Base-by-base conservation (phyloP, 2,329 filamentous ascomycete genomes). In the Geosmithia morbida region DNA sequence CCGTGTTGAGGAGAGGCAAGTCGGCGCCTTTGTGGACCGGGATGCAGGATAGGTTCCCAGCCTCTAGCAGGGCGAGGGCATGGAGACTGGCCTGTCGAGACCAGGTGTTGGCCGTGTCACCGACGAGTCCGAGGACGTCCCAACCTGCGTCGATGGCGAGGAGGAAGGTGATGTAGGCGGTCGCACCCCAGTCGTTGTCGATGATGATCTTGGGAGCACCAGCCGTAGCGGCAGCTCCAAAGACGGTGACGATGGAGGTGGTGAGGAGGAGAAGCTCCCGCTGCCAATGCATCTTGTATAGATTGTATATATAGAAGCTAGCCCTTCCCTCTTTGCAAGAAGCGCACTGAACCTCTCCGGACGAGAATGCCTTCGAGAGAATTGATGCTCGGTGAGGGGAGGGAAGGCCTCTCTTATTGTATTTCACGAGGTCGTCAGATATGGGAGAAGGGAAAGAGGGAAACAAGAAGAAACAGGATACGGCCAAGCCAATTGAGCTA, bases 21-120 rank as follows among this genome's bases (percentile, higher is more conserved):
- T 70, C 59, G 46, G 67, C 54, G 11, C 70, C 70, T 26, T 66
- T 60, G 50, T 68, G 62, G 2, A 73, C 69, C 1, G 70, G 70
- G 39, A 74, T 69, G 33, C 33, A 37, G 43, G 57, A 60, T 1
- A 73, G 53, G 46, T 66, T 66, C 14, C 69, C 69, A 13, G 66
- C 54, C 53, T 72, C 68, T 0, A 74, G 60, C 2, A 64, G 66
- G 2, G 68, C 67, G 2, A 74, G 58, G 2, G 63, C 70, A 48
- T 74, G 70, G 1, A 68, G 56, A 20, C 66, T 67, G 11, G 55
- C 58, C 51, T 72, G 68, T 8, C 62, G 57, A 33, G 68, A 63
- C 69, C 68, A 74, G 2, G 62, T 63, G 49, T 73, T 63, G 33
- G 62, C 61, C 2, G 69, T 73, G 48, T 66, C 60, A 16, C 60